Base-by-base conservation (phyloP, 2,329 filamentous ascomycete genomes). In the Arthroderma sp. region DNA sequence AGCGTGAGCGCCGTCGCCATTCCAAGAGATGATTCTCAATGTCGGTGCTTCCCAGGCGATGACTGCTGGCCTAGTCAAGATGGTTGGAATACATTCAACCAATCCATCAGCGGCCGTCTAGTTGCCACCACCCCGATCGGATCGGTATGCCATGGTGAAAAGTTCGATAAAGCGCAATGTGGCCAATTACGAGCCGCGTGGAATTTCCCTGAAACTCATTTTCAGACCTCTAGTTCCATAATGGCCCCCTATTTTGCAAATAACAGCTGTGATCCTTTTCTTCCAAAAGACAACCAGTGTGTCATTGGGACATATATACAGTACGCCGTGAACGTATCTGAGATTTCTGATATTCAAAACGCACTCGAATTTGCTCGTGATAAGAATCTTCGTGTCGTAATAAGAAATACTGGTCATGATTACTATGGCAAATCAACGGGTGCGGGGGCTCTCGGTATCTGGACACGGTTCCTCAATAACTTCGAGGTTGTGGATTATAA, bases 401-500 rank as follows among this genome's bases (percentile, higher is more conserved):
- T 68, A 9, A 56, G 60, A 4, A 68, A 66, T 49, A 68, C 63
- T 0, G 66, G 66, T 3, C 66, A 70, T 42, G 62, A 67, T 54
- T 46, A 54, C 51, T 54, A 41, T 29, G 80, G 78, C 36, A 73
- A 74, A 37, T 77, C 73, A 0, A 78, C 77, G 0, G 80, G 79
- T 11, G 71, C 70, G 29, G 78, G 77, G 1, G 66, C 51, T 2
- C 49, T 63, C 27, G 52, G 42, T 1, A 47, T 63, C 31, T 63
- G 59, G 58, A 60, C 50, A 30, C 59, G 61, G 31, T 41, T 61
- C 43, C 48, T 61, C 4, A 62, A 62, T 37, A 34, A 52, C 9
- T 52, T 61, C 9, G 42, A 54, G 2, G 50, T 58, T 38, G 36
- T 46, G 8, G 45, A 57, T 11, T 73, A 65, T 40, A 56, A 59